phyloP scores from a whole-genome alignment of 2,329 filamentous ascomycete genomes.

The Penicillium psychrosexuale region DNA sequence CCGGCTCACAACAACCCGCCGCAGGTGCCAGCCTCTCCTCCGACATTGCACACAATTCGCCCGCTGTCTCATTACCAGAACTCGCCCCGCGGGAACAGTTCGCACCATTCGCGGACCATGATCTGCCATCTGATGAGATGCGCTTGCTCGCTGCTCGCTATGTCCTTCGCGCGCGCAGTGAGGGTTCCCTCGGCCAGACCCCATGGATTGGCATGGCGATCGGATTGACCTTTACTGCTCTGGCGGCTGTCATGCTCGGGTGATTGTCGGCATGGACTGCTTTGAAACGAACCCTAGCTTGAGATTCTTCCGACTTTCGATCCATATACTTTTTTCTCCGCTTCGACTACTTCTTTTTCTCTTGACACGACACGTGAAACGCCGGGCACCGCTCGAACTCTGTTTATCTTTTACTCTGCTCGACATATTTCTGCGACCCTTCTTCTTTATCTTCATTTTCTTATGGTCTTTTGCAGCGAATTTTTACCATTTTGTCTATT shows the following conservation, averaged over 20 bases:
- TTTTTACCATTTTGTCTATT: slow-evolving; percentile 11
- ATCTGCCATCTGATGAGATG: not conserved
- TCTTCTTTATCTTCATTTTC: slow-evolving; percentile 12
- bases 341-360: slow-evolving; percentile 4
- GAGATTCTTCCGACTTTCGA: too few species aligned
- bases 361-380: slow-evolving; percentile 9
- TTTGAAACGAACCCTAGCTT: not conserved
- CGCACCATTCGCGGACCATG: not conserved
- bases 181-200: slow-evolving; percentile 39
- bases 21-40: slow-evolving; percentile 7
- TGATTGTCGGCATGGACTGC: slow-evolving; percentile 13
- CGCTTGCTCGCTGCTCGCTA: slow-evolving; percentile 21
- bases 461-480: slow-evolving; percentile 21
- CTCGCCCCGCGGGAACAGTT: slow-evolving; percentile 4
- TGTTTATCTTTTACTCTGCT: not conserved
- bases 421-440: slow-evolving; percentile 11
- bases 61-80: slow-evolving; percentile 23
- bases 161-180: slow-evolving; percentile 34
- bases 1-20: slow-evolving; percentile 16
- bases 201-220: slow-evolving; percentile 45
- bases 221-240: slow-evolving; percentile 38
- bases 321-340: slow-evolving; percentile 8
- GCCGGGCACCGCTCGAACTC: slow-evolving; percentile 5
- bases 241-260: slow-evolving; percentile 41
- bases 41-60: slow-evolving; percentile 16